Evolutionary conservation across 345 rosid genomes (phyloP).

Genomic region (Rhizophora mangle): DNA sequence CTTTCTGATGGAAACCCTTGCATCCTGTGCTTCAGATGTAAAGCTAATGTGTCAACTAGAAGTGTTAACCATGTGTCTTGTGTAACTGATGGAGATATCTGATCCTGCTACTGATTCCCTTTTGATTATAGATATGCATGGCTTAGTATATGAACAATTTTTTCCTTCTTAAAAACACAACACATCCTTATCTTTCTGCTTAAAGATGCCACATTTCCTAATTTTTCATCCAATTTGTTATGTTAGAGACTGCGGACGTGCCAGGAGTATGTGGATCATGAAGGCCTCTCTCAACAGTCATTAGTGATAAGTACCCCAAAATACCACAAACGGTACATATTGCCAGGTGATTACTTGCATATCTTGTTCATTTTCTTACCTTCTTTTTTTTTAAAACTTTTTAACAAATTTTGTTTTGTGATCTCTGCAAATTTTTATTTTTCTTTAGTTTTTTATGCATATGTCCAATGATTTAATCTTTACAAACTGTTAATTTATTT

Average conservation of each 20-base stretch:
- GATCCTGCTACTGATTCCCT: background rate
- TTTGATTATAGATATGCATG: background rate
- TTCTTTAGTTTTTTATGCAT: too few species aligned
- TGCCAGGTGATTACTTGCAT: slow-evolving; percentile 52
- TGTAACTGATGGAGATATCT: background rate
- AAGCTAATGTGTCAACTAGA: background rate
- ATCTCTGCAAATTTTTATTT: background rate
- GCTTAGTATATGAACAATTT: slow-evolving; percentile 2
- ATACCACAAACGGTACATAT: slow-evolving; percentile 77
- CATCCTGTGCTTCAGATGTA: background rate
- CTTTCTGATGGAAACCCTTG: background rate
- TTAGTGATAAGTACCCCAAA: slow-evolving; percentile 76
- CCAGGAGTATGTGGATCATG: slow-evolving; percentile 81
- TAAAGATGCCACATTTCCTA: slow-evolving; percentile 4
- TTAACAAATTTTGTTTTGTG: background rate
- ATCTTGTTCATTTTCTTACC: background rate
- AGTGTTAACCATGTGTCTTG: background rate
- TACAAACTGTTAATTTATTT: slow-evolving; percentile 11
- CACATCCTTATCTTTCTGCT: background rate
- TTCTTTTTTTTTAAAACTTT: background rate
- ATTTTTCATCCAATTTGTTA: slow-evolving; percentile 2
- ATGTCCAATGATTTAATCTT: slow-evolving; percentile 3
- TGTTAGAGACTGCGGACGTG: slow-evolving; percentile 77
- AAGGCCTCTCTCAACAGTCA: slow-evolving; percentile 82
- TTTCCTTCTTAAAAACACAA: background rate